These are phyloP conservation scores for Gnetum montanum DNA, from an alignment of 75 land plant genomes.

Conservation along the genomic window DNA sequence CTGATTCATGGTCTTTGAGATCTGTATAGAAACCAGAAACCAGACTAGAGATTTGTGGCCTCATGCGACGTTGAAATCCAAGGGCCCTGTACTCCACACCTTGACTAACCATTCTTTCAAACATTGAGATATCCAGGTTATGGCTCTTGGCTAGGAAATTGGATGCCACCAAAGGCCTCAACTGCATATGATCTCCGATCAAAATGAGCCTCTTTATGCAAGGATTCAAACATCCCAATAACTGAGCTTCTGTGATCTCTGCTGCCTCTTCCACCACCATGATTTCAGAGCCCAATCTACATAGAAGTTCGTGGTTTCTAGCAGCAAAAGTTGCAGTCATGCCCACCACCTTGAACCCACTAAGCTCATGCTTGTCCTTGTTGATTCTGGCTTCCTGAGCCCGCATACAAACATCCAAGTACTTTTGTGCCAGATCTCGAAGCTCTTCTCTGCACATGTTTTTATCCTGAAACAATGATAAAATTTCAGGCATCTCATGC, in stretches of 20 bases:
- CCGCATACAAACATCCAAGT: neutral
- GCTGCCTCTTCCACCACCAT: conserved; percentile 42
- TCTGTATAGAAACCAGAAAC: conserved; percentile 14
- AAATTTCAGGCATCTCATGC: neutral
- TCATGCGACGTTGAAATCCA: conserved; percentile 17
- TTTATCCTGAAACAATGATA: too few species aligned
- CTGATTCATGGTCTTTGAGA: conserved; percentile 15
- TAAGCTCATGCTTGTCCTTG: conserved; percentile 8
- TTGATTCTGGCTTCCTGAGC: conserved; percentile 3
- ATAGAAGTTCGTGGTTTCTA: conserved; percentile 11
- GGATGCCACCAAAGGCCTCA: conserved; percentile 25
- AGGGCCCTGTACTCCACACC: conserved; percentile 16
- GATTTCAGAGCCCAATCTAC: conserved; percentile 10
- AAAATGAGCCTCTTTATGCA: conserved; percentile 24
- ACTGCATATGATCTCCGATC: conserved; percentile 36
- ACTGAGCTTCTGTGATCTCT: conserved; percentile 31
- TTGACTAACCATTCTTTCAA: conserved; percentile 13
- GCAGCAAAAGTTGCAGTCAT: conserved; percentile 34
- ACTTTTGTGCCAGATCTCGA: too few species aligned
- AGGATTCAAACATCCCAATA: conserved; percentile 26
- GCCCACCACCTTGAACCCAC: conserved; percentile 19
- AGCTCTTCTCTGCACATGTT: too few species aligned
- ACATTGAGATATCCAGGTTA: conserved; percentile 20
- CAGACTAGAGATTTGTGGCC: conserved; percentile 9
- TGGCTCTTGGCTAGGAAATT: conserved; percentile 9